Evolutionary conservation across 768 basidiomycete genomes (phyloP), one percentile per base, ranked within the genome.

Genomic region (Russula brevipes): DNA sequence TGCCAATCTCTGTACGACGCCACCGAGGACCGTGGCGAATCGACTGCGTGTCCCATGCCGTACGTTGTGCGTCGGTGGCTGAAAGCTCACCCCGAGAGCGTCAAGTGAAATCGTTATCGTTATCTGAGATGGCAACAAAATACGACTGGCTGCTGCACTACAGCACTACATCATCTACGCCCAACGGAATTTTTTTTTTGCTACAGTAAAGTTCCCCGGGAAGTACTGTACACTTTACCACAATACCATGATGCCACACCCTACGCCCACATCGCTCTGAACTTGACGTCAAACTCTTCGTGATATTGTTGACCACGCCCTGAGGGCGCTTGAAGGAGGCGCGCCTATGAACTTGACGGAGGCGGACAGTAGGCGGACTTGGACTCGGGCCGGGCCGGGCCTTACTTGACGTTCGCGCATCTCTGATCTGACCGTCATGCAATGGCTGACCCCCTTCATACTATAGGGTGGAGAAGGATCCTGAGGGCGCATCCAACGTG

Each of bases 11-110:
- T 89, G 78, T 85, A 89, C 71, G 74, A 79, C 5, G 56, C 65
- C 24, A 76, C 75, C 4, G 73, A 73, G 1, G 74, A 65, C 10
- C 71, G 76, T 41, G 78, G 73, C 10, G 75, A 80, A 61, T 85
- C 85, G 4, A 84, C 85, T 0, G 84, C 85, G 0, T 90, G 88
- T 72, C 87, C 88, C 0, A 76, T 78, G 67, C 76, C 75, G 30
- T 72, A 63, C 36, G 82, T 83, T 4, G 76, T 88, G 2, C 74
- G 77, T 50, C 75, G 81, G 39, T 89, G 87, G 88, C 67, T 88
- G 41, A 82, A 81, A 67, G 76, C 75, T 66, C 82, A 86, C 69
- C 74, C 80, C 2, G 67, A 70, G 54, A 57, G 54, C 36, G 14
- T 51, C n/a, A 31, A 14, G 45, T 46, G 33, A 42, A 36, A 45